These are phyloP conservation scores for Papiliotrema nemorosa DNA, from an alignment of 1,284 basidiomycete genomes.

Conservation along the genomic window DNA sequence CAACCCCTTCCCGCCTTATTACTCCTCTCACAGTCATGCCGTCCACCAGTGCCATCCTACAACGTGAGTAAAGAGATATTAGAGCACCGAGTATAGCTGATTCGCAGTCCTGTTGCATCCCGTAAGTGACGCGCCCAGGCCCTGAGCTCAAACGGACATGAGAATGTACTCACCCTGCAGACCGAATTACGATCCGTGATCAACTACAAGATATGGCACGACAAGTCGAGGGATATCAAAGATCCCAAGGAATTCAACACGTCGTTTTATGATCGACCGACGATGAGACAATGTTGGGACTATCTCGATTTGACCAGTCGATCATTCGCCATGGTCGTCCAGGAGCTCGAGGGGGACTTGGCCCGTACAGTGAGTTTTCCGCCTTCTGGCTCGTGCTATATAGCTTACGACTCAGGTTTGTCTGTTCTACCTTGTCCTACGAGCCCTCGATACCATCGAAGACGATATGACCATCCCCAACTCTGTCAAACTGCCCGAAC, in stretches of 20 bases:
- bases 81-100: slow-evolving; percentile 2
- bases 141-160: no score
- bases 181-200: slow-evolving; percentile 74
- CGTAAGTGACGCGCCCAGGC: slow-evolving; percentile 11
- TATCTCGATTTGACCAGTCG: slow-evolving; percentile 85
- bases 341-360: slow-evolving; percentile 92
- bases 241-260: slow-evolving; percentile 63
- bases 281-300: slow-evolving; percentile 88
- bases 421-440: slow-evolving; percentile 91
- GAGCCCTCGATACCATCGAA: slow-evolving; percentile 93
- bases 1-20: no score
- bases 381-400: background rate
- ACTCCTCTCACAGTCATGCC: slow-evolving; percentile 1
- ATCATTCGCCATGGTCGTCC: slow-evolving; percentile 91
- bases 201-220: slow-evolving; percentile 75
- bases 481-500: slow-evolving; percentile 76
- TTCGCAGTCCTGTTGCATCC: slow-evolving; percentile 33
- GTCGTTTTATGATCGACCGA: slow-evolving; percentile 74
- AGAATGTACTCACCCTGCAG: slow-evolving; percentile 39
- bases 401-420: slow-evolving; percentile 62
- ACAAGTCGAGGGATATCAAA: slow-evolving; percentile 70
- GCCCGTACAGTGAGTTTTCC: slow-evolving; percentile 71
- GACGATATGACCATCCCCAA: slow-evolving; percentile 97
- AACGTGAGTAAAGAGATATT: slow-evolving; percentile 25
- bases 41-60: slow-evolving; percentile 20